Conservation (phyloP, 2,329 filamentous ascomycete species). For the Aspergillus tubingensis region DNA sequence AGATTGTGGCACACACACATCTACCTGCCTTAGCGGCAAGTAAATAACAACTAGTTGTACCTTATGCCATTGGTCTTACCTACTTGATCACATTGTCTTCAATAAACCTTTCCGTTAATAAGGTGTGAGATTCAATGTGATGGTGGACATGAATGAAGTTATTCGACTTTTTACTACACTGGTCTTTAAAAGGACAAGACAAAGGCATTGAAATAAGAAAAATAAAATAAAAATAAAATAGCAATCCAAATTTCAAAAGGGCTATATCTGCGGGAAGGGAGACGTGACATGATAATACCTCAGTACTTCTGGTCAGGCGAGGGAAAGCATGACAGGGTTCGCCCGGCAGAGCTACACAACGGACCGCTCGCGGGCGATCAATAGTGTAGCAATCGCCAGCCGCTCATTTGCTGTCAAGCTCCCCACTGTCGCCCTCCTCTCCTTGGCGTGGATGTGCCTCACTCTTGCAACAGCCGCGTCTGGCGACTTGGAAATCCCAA, state of each 20-base stretch:
- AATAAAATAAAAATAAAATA: no score
- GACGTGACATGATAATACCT: background rate
- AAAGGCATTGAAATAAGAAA: no score
- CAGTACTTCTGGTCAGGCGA: background rate
- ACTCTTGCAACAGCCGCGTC: constrained; percentile 24
- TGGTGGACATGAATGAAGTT: background rate
- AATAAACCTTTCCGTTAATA: background rate
- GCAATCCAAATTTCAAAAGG: no score
- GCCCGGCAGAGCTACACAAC: constrained; percentile 17
- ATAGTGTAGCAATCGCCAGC: constrained; percentile 13
- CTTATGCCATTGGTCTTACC: background rate
- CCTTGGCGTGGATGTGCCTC: constrained; percentile 13
- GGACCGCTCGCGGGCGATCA: constrained; percentile 24
- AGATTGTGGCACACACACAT: no score
- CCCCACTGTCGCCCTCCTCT: constrained; percentile 13
- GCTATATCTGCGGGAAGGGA: background rate
- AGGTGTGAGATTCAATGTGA: background rate
- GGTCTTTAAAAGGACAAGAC: background rate
- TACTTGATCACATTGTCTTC: background rate
- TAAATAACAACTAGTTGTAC: background rate
- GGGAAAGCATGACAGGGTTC: constrained; percentile 12
- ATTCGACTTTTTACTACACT: background rate
- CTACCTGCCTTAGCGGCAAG: no score
- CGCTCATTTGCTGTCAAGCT: constrained; percentile 13
- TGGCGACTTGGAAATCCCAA: constrained; percentile 23